These are phyloP conservation scores for Cytospora leucostoma DNA, from an alignment of 2,329 filamentous ascomycete genomes.

Conservation along the genomic window DNA sequence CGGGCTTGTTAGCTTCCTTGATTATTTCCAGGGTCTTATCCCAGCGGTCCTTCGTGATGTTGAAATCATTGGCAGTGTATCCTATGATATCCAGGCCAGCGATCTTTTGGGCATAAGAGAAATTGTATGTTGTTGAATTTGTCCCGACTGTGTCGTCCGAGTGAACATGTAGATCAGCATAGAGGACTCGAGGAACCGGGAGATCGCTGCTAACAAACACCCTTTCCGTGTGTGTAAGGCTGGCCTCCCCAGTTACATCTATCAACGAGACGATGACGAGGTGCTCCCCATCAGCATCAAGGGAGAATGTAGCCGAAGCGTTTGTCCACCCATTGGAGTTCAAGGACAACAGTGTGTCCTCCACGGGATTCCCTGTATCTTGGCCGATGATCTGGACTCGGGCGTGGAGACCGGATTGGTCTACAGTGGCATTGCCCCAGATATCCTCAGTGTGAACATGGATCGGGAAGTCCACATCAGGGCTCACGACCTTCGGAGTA, in stretches of 20 bases:
- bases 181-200: conserved; percentile 32
- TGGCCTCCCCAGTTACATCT: neutral
- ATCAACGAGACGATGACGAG: neutral
- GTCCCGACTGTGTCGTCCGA: conserved; percentile 43
- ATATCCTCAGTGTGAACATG: conserved; percentile 33
- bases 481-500: conserved; percentile 31
- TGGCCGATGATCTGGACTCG: neutral
- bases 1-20: conserved; percentile 31
- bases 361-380: neutral
- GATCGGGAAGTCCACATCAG: conserved; percentile 30
- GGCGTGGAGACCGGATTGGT: neutral
- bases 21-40: conserved; percentile 34
- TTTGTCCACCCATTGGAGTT: neutral
- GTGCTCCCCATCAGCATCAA: neutral
- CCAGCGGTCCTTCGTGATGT: conserved; percentile 40
- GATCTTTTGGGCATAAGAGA: conserved; percentile 39
- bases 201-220: neutral
- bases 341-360: neutral
- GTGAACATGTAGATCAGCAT: conserved; percentile 41
- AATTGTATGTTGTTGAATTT: conserved; percentile 40
- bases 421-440: conserved; percentile 34
- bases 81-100: conserved; percentile 41
- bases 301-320: neutral
- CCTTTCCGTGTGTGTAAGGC: neutral
- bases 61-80: conserved; percentile 44